Percentiles rank a stretch among this genome's conserved stretches.
Conservation (phyloP, 345 rosid species). For the Salix caprea region DNA sequence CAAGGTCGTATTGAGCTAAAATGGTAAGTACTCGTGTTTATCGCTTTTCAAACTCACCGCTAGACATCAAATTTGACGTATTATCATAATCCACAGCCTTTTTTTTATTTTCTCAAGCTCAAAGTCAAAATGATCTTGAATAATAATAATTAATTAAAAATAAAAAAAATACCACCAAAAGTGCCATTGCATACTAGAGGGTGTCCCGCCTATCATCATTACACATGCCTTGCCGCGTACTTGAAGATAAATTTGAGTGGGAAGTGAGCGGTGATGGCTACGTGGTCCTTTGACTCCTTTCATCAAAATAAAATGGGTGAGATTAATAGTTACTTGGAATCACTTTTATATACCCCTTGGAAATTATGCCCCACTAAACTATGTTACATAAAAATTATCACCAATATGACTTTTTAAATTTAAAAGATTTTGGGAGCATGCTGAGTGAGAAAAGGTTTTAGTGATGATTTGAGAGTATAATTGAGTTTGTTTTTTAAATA, state of each 20-base stretch:
- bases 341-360: background rate
- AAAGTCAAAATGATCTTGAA: conserved; percentile 8
- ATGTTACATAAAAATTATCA: background rate
- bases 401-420: too few relatives aligned
- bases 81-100: background rate
- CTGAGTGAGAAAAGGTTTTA: too few relatives aligned
- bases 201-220: conserved; percentile 25
- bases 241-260: background rate
- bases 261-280: too few relatives aligned
- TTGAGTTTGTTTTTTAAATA: too few relatives aligned
- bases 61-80: conserved; percentile 1
- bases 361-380: background rate
- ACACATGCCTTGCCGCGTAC: conserved; percentile 17
- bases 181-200: conserved; percentile 1
- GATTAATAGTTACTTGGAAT: background rate
- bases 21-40: background rate
- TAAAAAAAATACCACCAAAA: conserved; percentile 11
- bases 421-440: too few relatives aligned
- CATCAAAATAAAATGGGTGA: background rate
- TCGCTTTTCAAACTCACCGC: background rate
- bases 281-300: background rate
- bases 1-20: too few relatives aligned
- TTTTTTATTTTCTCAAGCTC: background rate
- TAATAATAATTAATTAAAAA: too few relatives aligned
- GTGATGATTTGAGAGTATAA: too few relatives aligned